Conservation (phyloP, 2,329 filamentous ascomycete genomes). For the Ophiocordyceps australis region DNA sequence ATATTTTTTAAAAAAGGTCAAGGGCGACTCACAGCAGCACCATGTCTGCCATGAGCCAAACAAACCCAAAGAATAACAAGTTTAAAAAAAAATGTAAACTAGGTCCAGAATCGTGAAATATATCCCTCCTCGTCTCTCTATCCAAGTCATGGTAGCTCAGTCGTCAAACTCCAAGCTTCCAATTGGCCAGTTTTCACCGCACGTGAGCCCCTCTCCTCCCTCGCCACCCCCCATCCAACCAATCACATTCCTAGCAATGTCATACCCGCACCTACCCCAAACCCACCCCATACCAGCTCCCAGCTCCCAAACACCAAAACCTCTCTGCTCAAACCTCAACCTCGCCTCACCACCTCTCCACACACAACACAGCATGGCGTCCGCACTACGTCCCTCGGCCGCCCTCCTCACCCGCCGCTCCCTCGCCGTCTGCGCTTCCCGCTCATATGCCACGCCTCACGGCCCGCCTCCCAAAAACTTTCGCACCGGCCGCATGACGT, state of each 20-base stretch:
- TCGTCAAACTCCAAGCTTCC: background rate
- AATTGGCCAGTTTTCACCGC: background rate
- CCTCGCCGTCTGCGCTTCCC: conserved; percentile 9
- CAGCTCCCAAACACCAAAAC: conserved; percentile 8
- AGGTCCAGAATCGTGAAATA: too few species aligned
- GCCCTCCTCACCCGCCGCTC: conserved; percentile 17
- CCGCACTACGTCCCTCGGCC: conserved; percentile 11
- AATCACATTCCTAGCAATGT: conserved; percentile 20
- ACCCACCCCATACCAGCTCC: conserved; percentile 1
- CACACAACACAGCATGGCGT: conserved; percentile 10
- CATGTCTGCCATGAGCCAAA: too few species aligned
- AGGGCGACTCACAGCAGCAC: too few species aligned
- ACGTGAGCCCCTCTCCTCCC: conserved; percentile 4
- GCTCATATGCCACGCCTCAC: conserved; percentile 46
- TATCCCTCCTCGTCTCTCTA: too few species aligned
- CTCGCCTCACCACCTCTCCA: background rate
- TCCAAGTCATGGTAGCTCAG: background rate
- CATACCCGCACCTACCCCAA: conserved; percentile 15
- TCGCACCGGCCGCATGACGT: conserved; percentile 56
- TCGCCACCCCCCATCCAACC: conserved; percentile 9
- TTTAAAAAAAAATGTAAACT: too few species aligned
- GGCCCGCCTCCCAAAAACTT: conserved; percentile 69
- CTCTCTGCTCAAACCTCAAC: conserved; percentile 4
- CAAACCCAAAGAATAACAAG: too few species aligned
- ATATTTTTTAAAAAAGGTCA: too few species aligned